Percentiles rank a stretch among this genome's conserved stretches.
phyloP scores from a whole-genome alignment of 2,329 filamentous ascomycete genomes.

The Botryotinia convoluta region DNA sequence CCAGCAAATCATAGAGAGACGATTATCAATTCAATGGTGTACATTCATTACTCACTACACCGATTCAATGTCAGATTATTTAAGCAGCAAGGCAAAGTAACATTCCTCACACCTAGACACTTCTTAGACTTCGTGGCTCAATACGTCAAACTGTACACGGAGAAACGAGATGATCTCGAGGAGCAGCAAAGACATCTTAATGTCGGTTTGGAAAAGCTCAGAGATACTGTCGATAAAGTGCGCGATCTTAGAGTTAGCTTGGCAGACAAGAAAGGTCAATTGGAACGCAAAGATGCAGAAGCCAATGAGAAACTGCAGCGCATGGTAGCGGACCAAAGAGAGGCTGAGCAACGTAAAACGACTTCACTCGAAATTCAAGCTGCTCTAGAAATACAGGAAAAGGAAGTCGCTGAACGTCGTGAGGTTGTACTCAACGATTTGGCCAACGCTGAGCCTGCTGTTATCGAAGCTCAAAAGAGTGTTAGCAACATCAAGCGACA shows the following conservation, averaged over 20 bases:
- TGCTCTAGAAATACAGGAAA: slow-evolving; percentile 83
- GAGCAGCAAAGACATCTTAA: slow-evolving; percentile 98
- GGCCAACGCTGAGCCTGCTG: slow-evolving; percentile 87
- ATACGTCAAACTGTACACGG: slow-evolving; percentile 94
- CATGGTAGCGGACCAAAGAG: slow-evolving; percentile 94
- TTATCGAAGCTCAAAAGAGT: slow-evolving; percentile 88
- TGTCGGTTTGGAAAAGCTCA: slow-evolving; percentile 93
- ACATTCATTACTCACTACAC: slow-evolving; percentile 93
- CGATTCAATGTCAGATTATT: slow-evolving; percentile 83
- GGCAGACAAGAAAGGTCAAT: slow-evolving; percentile 88
- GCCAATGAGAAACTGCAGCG: slow-evolving; percentile 96
- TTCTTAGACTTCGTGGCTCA: slow-evolving; percentile 98
- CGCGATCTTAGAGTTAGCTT: slow-evolving; percentile 86
- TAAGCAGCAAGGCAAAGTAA: slow-evolving; percentile 88
- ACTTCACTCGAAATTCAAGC: slow-evolving; percentile 86
- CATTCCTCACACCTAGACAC: slow-evolving; percentile 92
- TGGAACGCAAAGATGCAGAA: slow-evolving; percentile 91
- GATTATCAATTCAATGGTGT: slow-evolving; percentile 97
- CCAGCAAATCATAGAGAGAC: slow-evolving; percentile 89
- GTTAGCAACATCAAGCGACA: slow-evolving; percentile 98
- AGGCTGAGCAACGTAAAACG: slow-evolving; percentile 87
- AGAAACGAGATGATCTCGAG: slow-evolving; percentile 97
- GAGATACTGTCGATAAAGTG: slow-evolving; percentile 96
- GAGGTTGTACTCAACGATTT: slow-evolving; percentile 85
- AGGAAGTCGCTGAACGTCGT: slow-evolving; percentile 77